phyloP scores from a whole-genome alignment of 805 yeast genomes.

The Candida coleopterorum region DNA sequence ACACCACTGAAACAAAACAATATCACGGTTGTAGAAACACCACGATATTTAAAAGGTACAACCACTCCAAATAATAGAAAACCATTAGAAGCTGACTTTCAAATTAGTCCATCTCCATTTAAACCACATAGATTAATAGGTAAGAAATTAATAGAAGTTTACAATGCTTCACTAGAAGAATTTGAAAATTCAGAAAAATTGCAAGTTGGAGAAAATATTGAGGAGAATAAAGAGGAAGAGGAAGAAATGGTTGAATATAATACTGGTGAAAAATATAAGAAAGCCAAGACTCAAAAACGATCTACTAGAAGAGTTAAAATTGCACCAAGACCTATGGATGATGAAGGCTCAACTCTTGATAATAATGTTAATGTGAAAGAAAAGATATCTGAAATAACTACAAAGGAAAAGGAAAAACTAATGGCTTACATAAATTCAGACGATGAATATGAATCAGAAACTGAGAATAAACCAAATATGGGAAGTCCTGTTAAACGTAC shows the following conservation, averaged over 20 bases:
- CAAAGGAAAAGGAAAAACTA: conserved; percentile 17
- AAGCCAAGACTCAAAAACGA: conserved; percentile 47
- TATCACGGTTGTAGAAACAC: conserved; percentile 6
- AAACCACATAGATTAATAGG: conserved; percentile 27
- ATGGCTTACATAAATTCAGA: conserved; percentile 18
- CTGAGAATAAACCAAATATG: conserved; percentile 6
- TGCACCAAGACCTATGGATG: conserved; percentile 28
- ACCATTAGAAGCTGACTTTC: conserved; percentile 16
- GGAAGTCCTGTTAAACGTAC: conserved; percentile 11
- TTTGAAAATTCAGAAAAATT: conserved; percentile 5
- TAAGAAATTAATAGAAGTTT: conserved; percentile 40
- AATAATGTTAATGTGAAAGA: conserved; percentile 37
- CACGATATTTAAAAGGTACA: conserved; percentile 4
- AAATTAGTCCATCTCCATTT: conserved; percentile 45
- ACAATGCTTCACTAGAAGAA: conserved; percentile 33
- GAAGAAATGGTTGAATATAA: conserved; percentile 9
- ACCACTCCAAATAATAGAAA: conserved; percentile 5
- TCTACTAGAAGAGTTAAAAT: conserved; percentile 49
- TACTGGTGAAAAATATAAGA: conserved; percentile 9
- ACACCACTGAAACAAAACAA: conserved; percentile 5
- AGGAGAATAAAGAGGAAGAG: conserved; percentile 10
- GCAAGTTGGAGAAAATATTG: conserved; percentile 10
- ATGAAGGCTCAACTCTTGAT: conserved; percentile 25
- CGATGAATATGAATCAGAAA: conserved; percentile 11
- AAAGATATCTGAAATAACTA: conserved; percentile 32